phyloP scores from a whole-genome alignment of 768 basidiomycete genomes.

The Tephrocybe rancida region DNA sequence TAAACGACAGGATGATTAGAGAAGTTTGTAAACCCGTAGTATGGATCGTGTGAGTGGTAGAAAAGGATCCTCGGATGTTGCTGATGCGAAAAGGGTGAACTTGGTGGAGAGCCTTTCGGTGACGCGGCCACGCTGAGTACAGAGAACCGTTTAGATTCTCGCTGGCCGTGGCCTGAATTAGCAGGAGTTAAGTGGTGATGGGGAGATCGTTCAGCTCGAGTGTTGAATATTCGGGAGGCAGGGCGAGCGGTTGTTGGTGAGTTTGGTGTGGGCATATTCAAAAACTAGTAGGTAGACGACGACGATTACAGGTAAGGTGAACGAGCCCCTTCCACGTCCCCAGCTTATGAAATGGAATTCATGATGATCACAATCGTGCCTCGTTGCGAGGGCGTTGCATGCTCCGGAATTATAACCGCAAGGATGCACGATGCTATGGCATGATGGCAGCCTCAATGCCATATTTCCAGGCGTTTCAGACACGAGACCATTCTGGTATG shows the following conservation, averaged over 20 bases:
- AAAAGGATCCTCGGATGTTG: constrained; percentile 51
- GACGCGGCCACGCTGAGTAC: constrained; percentile 5
- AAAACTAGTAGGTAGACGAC: not conserved
- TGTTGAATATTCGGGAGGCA: not conserved
- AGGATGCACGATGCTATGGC: too few species aligned
- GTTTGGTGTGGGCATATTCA: not conserved
- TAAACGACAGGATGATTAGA: constrained; percentile 66
- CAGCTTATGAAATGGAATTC: too few species aligned
- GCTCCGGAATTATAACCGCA: too few species aligned
- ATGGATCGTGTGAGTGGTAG: constrained; percentile 63
- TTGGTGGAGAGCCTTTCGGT: constrained; percentile 15
- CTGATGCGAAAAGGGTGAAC: constrained; percentile 19
- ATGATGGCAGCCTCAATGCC: too few species aligned
- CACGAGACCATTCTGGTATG: too few species aligned
- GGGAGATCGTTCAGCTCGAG: not conserved
- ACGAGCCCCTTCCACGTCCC: too few species aligned
- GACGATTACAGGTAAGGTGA: not conserved
- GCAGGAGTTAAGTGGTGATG: not conserved
- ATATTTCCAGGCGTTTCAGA: too few species aligned
- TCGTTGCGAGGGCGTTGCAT: too few species aligned
- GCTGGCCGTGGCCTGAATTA: not conserved
- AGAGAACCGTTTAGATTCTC: not conserved
- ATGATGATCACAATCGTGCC: too few species aligned
- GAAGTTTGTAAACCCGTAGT: constrained; percentile 78
- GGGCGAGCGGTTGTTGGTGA: not conserved